phyloP scores from a whole-genome alignment of 495 filamentous ascomycete genomes.

The Paragyromitra xinjiangensis region DNA sequence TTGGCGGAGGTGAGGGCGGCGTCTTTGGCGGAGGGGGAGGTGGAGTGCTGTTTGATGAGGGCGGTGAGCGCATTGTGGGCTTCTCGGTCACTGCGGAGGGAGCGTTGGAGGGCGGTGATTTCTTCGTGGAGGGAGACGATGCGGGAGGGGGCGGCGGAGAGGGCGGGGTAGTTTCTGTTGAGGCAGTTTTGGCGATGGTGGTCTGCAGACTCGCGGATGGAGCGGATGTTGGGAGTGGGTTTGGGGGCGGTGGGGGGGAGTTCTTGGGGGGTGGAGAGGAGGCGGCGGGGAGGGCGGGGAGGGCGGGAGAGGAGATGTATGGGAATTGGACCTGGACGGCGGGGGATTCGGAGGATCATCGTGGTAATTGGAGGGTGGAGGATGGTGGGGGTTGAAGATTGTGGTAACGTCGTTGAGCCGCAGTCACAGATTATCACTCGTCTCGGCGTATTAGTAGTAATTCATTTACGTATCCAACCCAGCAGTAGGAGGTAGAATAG shows the following conservation, averaged over 20 bases:
- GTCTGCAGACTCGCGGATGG: conserved; percentile 82
- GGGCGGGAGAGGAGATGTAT: background rate
- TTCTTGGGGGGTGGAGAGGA: background rate
- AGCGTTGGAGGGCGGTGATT: conserved; percentile 67
- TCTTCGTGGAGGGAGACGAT: conserved; percentile 77
- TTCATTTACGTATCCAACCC: too few species aligned
- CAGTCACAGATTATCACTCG: conserved; percentile 24
- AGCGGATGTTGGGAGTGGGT: conserved; percentile 79
- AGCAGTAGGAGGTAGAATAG: too few species aligned
- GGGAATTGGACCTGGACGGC: background rate
- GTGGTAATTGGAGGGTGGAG: background rate
- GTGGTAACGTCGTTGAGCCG: conserved; percentile 17
- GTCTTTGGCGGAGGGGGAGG: conserved; percentile 59
- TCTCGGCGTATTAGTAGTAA: too few species aligned
- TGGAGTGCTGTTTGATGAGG: conserved; percentile 60
- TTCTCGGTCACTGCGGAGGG: conserved; percentile 67
- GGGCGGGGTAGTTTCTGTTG: conserved; percentile 80
- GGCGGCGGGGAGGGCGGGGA: background rate
- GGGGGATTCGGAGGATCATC: conserved; percentile 25
- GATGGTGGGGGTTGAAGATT: background rate
- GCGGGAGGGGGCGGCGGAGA: conserved; percentile 69
- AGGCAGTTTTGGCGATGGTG: conserved; percentile 83
- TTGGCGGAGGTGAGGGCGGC: conserved; percentile 72
- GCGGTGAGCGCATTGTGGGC: conserved; percentile 66
- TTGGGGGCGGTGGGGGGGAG: conserved; percentile 79